Evolutionary conservation across 2,329 filamentous ascomycete genomes (phyloP).

Genomic region (Pestalotiopsis fici): DNA sequence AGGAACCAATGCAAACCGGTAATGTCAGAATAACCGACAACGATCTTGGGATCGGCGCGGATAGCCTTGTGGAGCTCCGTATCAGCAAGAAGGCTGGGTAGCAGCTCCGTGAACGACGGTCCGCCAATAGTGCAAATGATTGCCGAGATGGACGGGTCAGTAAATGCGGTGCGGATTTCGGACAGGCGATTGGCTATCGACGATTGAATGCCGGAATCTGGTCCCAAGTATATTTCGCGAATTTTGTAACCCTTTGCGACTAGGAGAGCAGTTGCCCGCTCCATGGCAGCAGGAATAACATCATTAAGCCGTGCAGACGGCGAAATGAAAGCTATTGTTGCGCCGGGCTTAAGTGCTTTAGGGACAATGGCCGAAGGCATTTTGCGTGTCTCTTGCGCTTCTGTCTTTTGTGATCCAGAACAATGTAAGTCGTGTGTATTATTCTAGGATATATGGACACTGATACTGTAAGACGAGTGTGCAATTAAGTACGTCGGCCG

Average conservation of each 20-base stretch:
- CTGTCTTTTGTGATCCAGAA: too few species aligned
- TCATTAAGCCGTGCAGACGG: conserved; percentile 39
- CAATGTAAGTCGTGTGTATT: too few species aligned
- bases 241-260: conserved; percentile 34
- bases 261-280: conserved; percentile 31
- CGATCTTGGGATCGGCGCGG: conserved; percentile 38
- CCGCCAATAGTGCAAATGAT: conserved; percentile 42
- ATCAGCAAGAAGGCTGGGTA: conserved; percentile 37
- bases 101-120: conserved; percentile 37
- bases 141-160: conserved; percentile 33
- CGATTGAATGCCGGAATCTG: conserved; percentile 29
- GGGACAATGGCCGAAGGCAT: conserved; percentile 20
- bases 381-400: neutral
- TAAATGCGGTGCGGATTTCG: conserved; percentile 39
- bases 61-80: conserved; percentile 32
- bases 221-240: conserved; percentile 28
- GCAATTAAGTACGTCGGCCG: too few species aligned
- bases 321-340: conserved; percentile 40
- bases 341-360: conserved; percentile 31
- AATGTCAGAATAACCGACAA: conserved; percentile 44
- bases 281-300: conserved; percentile 25
- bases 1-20: conserved; percentile 43
- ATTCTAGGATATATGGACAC: too few species aligned
- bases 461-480: too few species aligned
- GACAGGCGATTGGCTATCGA: conserved; percentile 34